Evolutionary conservation across 1,284 basidiomycete species (phyloP), one percentile per base, ranked within the genome.

Genomic region (Fomitopsis schrenkii): DNA sequence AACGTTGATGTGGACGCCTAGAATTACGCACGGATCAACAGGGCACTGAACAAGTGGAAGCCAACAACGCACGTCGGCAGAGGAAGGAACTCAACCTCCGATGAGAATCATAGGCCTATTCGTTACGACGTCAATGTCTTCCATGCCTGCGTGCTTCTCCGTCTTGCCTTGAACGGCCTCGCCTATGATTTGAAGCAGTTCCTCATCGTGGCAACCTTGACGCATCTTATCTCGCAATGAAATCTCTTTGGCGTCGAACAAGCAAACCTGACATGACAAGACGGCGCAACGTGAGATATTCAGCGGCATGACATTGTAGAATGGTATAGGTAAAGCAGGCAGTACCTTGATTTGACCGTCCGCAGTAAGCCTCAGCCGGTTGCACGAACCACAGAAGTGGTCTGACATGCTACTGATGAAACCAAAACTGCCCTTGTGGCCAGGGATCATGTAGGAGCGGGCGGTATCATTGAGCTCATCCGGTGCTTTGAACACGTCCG

Each of bases 331-430:
- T 26, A 10, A 7, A 15, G 19, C n/a, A 46, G 7, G 52, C 74
- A 67, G 38, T 68, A 87, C 93, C 82, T 95, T 96, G 69, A 96
- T 90, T 72, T 95, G 86, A 5, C 94, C 94, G 71, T 96, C 94
- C 15, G 93, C 91, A 36, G 91, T 94, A 56, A 96, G 79, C 46
- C 94, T 82, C 59, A 95, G 77, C 64, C 93, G 82, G 71, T 94
- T 94, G 76, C 94, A 96, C 1, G 88, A 87, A 4, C 85, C 83
- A 73, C 94, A 95, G 70, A 96, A 95, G 74, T 95, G 93, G 73
- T 96, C 93, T 35, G 93, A 94, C 93, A 94, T 94, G 77, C 89
- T 91, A 68, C 88, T 92, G 71, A 96, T 96, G 77, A 95, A 94
- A 9, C 93, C 93, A 68, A 95, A 83, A 66, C 80, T 87, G 38